Percentiles rank a stretch among this genome's conserved stretches.
Evolutionary conservation across 139 green algal genomes (phyloP).

Genomic region (Chlamydomonas eustigma): DNA sequence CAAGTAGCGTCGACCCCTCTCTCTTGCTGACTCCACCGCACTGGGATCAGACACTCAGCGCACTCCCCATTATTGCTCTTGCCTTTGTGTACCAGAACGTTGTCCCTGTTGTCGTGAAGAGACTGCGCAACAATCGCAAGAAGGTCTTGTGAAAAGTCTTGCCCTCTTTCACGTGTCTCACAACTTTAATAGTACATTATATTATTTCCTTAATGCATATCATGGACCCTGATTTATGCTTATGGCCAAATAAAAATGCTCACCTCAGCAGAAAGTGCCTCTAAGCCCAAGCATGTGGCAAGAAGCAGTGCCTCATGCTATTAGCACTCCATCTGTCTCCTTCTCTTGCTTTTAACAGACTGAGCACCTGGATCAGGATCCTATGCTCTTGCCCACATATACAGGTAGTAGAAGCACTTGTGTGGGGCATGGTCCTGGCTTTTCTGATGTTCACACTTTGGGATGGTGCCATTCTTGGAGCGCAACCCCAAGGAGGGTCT

Average conservation of each 20-base stretch:
- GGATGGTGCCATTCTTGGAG: conserved; percentile 64
- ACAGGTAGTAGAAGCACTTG: conserved; percentile 33
- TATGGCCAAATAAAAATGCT: no score
- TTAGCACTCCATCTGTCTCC: no score
- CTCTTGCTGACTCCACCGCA: conserved; percentile 31
- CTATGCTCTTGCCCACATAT: background rate
- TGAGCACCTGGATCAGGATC: no score
- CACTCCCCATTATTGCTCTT: conserved; percentile 62
- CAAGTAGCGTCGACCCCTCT: background rate
- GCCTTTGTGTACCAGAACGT: conserved; percentile 71
- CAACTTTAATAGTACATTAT: conserved; percentile 27
- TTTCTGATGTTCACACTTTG: conserved; percentile 77
- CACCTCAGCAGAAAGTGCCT: no score
- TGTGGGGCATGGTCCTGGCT: conserved; percentile 48
- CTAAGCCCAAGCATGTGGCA: no score
- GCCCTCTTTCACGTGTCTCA: background rate
- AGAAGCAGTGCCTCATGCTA: no score
- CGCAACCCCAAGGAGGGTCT: background rate
- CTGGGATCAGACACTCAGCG: conserved; percentile 42
- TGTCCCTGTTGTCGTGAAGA: conserved; percentile 44
- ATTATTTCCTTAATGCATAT: no score
- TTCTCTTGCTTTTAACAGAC: no score
- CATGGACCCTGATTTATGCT: no score
- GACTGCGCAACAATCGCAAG: conserved; percentile 51
- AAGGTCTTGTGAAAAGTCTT: conserved; percentile 51